phyloP scores from a whole-genome alignment of 2,329 filamentous ascomycete genomes.

The Colletotrichum chrysophilum region DNA sequence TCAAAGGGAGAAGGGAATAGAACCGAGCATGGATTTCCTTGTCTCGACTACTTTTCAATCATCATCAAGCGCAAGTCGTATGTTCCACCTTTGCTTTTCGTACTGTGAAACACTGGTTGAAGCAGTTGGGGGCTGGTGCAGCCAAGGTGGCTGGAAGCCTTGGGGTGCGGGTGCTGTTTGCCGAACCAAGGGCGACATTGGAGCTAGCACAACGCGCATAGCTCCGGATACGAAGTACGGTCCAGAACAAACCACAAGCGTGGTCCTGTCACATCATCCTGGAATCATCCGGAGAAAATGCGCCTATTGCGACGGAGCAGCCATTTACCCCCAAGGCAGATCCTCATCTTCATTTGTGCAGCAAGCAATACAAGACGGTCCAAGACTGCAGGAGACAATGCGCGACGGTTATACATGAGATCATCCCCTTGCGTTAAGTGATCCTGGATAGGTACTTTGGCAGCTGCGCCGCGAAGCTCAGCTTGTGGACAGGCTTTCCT shows the following conservation, averaged over 20 bases:
- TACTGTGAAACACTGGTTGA: slow-evolving; percentile 9
- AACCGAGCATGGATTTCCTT: not conserved
- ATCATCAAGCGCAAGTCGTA: not conserved
- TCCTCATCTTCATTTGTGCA: not conserved
- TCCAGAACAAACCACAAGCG: not conserved
- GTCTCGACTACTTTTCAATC: not conserved
- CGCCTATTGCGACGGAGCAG: not conserved
- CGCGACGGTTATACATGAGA: not conserved
- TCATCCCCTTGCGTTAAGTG: not conserved
- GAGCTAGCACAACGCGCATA: not conserved
- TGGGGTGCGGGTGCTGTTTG: not conserved
- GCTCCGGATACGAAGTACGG: not conserved
- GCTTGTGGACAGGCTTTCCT: not conserved
- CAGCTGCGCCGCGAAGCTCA: not conserved
- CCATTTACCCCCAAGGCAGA: not conserved
- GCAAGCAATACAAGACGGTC: not conserved
- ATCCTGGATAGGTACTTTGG: not conserved
- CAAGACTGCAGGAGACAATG: not conserved
- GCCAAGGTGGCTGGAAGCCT: not conserved
- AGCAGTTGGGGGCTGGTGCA: not conserved
- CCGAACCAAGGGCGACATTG: not conserved
- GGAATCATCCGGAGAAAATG: not conserved
- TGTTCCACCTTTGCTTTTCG: slow-evolving; percentile 3
- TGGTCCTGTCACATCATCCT: not conserved
- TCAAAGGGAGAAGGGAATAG: not conserved